Conservation (phyloP, 2,329 filamentous ascomycete species). For the Fusarium devonianum region DNA sequence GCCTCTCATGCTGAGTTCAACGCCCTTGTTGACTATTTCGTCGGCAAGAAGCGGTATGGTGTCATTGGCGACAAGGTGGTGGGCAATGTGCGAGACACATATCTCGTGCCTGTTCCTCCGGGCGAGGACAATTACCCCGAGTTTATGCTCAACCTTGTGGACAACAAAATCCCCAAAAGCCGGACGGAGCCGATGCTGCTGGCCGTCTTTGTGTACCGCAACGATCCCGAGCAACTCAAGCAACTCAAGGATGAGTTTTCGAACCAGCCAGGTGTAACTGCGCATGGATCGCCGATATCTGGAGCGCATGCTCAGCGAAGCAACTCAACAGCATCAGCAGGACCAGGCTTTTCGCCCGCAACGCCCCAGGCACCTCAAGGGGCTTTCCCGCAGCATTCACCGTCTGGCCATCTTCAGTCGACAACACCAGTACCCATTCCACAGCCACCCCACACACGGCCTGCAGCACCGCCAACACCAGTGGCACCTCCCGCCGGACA, state of each 20-base stretch:
- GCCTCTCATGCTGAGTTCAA: conserved; percentile 70
- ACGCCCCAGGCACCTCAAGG: conserved; percentile 48
- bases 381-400: conserved; percentile 46
- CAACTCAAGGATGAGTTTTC: conserved; percentile 35
- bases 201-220: conserved; percentile 83
- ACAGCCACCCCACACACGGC: conserved; percentile 42
- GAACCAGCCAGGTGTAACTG: conserved; percentile 20
- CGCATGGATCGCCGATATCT: conserved; percentile 46
- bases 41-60: conserved; percentile 81
- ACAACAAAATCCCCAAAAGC: conserved; percentile 77
- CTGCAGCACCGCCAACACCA: conserved; percentile 12
- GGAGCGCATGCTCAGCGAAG: conserved; percentile 50
- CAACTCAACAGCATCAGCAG: conserved; percentile 54
- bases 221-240: conserved; percentile 54
- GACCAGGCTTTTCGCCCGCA: conserved; percentile 63
- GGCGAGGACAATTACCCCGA: conserved; percentile 77
- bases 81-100: conserved; percentile 85
- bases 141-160: conserved; percentile 87
- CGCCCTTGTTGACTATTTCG: conserved; percentile 86
- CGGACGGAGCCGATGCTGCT: conserved; percentile 80
- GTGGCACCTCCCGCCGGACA: conserved; percentile 27
- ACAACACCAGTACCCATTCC: conserved; percentile 49
- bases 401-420: conserved; percentile 44
- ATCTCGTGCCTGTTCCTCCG: conserved; percentile 83
- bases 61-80: conserved; percentile 81